Base-by-base conservation (phyloP, 1,284 basidiomycete species). In the Ustilago shanxiensis region DNA sequence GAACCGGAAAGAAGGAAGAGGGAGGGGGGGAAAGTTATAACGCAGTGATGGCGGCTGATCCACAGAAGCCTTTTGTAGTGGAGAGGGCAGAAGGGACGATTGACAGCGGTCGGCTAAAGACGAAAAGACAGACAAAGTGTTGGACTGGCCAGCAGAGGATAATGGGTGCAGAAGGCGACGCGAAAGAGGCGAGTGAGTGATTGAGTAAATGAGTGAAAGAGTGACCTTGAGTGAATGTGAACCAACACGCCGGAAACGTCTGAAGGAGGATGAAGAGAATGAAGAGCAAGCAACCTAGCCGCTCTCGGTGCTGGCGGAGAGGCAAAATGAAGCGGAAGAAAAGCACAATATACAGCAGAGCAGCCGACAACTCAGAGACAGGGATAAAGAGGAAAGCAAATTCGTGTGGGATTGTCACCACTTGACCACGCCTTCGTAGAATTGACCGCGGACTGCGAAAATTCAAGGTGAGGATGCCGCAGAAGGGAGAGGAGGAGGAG, bases 241-340 rank as follows among this genome's bases (percentile, higher is more conserved):
- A 54, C 35, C 35, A 54, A 39, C 52, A 54, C 52, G 22, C 33
- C 52, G 33, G 52, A 54, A 54, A 54, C 28, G 52, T 22, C 13
- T 22, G 35, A 35, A 54, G 50, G 24, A 33, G 31, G 31, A 33
- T 33, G 6, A 20, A 52, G 29, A 33, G 13, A 51, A 16, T 14
- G 9, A 18, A 8, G 31, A 31, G 20, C 22, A 8, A 22, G 22
- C 44, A 47, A 26, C 41, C 20, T 44, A 44, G 31, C 18, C 31
- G 52, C 20, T 35, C 31, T 53, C 20, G 9, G 3, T 20, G 33
- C n/a, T 41, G 35, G 35, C 35, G 35, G 53, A 55, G 35, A 41
- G 51, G n/a, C 28, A 39, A 41, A 39, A 9, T 13, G 35, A 24
- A 55, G 24, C 26, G 31, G 14, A 53, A 31, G 24, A 47, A 47